phyloP scores from a whole-genome alignment of 169 alveolate genomes.

The Cystoisospora suis region DNA sequence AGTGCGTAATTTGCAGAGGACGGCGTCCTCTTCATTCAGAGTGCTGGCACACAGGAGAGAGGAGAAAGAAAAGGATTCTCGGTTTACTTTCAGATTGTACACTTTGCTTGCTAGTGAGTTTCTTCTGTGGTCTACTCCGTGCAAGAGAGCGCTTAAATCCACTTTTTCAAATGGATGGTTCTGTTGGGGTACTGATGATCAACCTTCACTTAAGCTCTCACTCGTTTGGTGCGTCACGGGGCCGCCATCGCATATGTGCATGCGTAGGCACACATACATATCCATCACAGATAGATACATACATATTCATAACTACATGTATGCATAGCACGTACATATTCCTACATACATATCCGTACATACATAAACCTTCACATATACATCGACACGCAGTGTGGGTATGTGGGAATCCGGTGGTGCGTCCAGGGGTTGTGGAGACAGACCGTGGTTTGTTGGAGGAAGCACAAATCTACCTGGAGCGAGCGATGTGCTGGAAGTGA shows the following conservation, averaged over 20 bases:
- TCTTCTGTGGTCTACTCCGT: no score
- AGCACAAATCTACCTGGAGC: neutral
- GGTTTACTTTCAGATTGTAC: no score
- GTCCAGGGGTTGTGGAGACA: slow-evolving; percentile 21
- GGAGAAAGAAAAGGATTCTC: no score
- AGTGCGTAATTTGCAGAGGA: no score
- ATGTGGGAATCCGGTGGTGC: neutral
- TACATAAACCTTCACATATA: neutral
- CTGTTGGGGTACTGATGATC: no score
- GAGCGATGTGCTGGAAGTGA: neutral
- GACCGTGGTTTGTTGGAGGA: neutral
- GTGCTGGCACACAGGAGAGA: no score
- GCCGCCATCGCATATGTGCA: neutral
- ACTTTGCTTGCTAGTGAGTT: no score
- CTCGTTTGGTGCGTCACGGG: no score
- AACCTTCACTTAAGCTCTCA: no score
- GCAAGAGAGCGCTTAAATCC: no score
- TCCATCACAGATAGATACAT: neutral
- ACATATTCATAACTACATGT: neutral
- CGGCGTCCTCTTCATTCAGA: no score
- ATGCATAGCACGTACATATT: neutral
- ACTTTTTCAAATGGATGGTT: no score
- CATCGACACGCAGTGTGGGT: neutral
- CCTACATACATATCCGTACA: neutral
- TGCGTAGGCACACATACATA: neutral